These are phyloP conservation scores for Aspergillus pseudoterreus DNA, from an alignment of 2,329 filamentous ascomycete genomes.

Conservation along the genomic window DNA sequence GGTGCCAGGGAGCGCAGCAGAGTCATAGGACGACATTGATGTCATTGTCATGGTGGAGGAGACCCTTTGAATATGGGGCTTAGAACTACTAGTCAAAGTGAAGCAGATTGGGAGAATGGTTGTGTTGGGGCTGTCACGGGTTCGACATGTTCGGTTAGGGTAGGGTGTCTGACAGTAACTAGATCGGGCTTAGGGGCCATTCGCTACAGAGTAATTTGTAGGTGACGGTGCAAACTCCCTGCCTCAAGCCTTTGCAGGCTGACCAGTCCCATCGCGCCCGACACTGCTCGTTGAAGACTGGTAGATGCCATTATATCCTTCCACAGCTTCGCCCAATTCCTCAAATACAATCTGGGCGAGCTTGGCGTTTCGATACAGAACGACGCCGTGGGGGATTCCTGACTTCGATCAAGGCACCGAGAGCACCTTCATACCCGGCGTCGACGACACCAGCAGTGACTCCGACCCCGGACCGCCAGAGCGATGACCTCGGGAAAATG, in stretches of 20 bases:
- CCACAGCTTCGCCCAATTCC: constrained; percentile 32
- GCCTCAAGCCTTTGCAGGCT: no score
- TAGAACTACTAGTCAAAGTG: not conserved
- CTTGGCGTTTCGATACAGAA: constrained; percentile 31
- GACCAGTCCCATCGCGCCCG: no score
- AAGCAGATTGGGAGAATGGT: not conserved
- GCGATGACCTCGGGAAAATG: constrained; percentile 36
- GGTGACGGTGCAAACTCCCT: no score
- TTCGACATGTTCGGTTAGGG: not conserved
- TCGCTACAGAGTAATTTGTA: not conserved
- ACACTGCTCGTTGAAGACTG: constrained; percentile 16
- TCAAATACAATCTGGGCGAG: constrained; percentile 42
- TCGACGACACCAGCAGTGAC: constrained; percentile 42
- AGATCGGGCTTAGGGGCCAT: not conserved
- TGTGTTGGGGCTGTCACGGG: not conserved
- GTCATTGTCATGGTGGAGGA: not conserved
- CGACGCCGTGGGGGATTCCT: constrained; percentile 32
- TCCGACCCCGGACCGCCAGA: constrained; percentile 39
- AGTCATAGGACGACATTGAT: not conserved
- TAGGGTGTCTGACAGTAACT: not conserved
- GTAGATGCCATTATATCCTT: constrained; percentile 39
- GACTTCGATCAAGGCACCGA: constrained; percentile 39
- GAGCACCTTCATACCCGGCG: constrained; percentile 40
- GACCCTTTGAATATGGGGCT: not conserved
- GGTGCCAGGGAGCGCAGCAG: not conserved